A percentile compares a stretch with the other conserved stretches of the same genome.
Evolutionary conservation across 2,329 filamentous ascomycete genomes (phyloP).

Genomic region (Colletotrichum filicis): DNA sequence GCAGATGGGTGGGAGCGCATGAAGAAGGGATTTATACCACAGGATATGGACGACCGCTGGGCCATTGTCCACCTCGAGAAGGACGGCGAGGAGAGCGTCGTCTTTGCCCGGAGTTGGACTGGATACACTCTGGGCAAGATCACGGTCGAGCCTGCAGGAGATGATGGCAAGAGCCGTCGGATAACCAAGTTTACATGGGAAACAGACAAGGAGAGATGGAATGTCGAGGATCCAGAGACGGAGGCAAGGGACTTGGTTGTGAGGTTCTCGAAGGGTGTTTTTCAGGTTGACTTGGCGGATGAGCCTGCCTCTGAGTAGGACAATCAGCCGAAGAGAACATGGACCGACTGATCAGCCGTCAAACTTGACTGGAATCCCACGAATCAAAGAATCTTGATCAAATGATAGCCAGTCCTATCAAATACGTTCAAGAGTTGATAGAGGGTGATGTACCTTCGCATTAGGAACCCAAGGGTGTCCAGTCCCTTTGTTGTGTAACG

Average conservation of each 20-base stretch:
- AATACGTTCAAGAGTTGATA: too few species aligned
- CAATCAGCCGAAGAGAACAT: background rate
- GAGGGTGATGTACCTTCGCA: too few species aligned
- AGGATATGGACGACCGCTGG: background rate
- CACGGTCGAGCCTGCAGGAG: background rate
- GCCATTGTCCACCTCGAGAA: background rate
- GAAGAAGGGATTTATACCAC: background rate
- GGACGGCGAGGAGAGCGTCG: background rate
- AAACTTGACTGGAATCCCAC: too few species aligned
- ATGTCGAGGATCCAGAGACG: background rate
- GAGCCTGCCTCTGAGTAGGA: background rate
- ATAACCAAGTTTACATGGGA: background rate
- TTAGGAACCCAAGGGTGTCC: too few species aligned
- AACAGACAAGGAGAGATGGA: background rate
- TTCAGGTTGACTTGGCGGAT: background rate
- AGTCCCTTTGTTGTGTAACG: too few species aligned
- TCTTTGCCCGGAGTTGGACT: background rate
- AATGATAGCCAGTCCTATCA: rapidly evolving
- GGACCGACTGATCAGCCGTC: background rate
- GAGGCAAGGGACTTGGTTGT: background rate
- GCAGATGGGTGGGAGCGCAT: background rate
- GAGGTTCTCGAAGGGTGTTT: background rate
- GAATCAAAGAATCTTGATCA: background rate
- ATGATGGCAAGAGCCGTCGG: background rate
- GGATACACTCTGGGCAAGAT: background rate